These are phyloP conservation scores for Manihot esculenta DNA, from an alignment of 441 rosid species.

Conservation along the genomic window DNA sequence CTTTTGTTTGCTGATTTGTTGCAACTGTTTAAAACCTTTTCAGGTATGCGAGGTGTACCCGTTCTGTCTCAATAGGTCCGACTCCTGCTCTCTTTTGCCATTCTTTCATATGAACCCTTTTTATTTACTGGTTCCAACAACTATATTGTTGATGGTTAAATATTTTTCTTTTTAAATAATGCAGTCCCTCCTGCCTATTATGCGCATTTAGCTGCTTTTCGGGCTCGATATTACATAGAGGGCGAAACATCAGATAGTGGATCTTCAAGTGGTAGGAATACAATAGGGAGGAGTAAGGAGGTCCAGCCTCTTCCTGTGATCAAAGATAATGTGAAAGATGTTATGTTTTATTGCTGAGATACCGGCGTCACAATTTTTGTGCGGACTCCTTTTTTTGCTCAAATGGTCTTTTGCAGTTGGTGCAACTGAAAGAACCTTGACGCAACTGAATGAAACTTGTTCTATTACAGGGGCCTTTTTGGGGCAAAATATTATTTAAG, in stretches of 20 bases:
- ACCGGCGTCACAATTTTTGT: no score
- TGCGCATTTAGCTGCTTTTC: slow-evolving; percentile 63
- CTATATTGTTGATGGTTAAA: neutral
- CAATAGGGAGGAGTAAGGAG: neutral
- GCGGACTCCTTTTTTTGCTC: neutral
- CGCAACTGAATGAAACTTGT: no score
- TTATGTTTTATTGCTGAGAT: slow-evolving; percentile 67
- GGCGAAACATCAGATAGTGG: slow-evolving; percentile 38
- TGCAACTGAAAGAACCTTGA: no score
- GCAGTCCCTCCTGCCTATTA: slow-evolving; percentile 80
- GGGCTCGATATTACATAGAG: slow-evolving; percentile 58
- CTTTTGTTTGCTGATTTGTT: neutral
- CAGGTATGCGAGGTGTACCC: slow-evolving; percentile 68
- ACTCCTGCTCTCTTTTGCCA: neutral
- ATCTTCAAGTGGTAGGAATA: slow-evolving; percentile 21
- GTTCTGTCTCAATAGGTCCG: slow-evolving; percentile 63
- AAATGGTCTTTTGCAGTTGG: no score
- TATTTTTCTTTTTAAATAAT: neutral
- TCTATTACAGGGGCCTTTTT: no score
- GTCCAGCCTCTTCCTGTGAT: slow-evolving; percentile 36
- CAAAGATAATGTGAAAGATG: slow-evolving; percentile 57
- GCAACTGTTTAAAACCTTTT: neutral
- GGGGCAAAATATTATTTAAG: no score
- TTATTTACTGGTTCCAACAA: neutral
- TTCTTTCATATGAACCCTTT: no score